These are phyloP conservation scores for Arthrobotrys sphaeroides DNA, from an alignment of 2,329 filamentous ascomycete genomes.

Conservation along the genomic window DNA sequence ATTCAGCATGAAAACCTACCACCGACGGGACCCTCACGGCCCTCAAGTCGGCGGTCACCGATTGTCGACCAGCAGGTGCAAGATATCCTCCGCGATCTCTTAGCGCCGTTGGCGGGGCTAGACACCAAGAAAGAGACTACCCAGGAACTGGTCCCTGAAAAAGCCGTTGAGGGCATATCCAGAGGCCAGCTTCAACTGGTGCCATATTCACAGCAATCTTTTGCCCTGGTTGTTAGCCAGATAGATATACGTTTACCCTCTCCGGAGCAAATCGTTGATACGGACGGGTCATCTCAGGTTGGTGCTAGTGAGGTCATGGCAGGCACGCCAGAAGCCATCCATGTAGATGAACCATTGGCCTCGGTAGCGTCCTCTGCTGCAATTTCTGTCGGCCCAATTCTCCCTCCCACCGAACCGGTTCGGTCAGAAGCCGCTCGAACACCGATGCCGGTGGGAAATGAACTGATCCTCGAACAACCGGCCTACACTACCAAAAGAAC, in stretches of 20 bases:
- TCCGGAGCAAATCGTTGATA: too few relatives aligned
- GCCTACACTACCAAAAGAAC: too few relatives aligned
- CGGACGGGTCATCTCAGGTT: too few relatives aligned
- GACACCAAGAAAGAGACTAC: not conserved
- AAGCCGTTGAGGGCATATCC: not conserved
- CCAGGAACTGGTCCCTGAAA: not conserved
- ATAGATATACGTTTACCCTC: not conserved
- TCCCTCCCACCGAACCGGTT: not conserved
- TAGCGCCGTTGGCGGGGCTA: not conserved
- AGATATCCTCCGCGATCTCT: not conserved
- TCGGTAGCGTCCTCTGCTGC: too few relatives aligned
- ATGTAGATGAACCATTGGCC: too few relatives aligned
- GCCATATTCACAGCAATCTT: not conserved
- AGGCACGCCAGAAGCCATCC: too few relatives aligned
- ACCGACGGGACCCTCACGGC: not conserved
- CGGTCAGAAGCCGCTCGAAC: too few relatives aligned
- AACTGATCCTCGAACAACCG: too few relatives aligned
- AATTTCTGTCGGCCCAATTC: not conserved
- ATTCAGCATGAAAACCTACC: slow-evolving; percentile 18
- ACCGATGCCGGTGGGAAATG: too few relatives aligned
- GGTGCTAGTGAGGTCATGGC: too few relatives aligned
- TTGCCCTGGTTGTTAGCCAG: not conserved
- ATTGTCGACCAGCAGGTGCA: not conserved
- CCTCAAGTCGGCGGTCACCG: not conserved
- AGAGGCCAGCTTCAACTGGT: not conserved